Evolutionary conservation across 2,329 filamentous ascomycete genomes (phyloP).

Genomic region (Monilinia fructigena): DNA sequence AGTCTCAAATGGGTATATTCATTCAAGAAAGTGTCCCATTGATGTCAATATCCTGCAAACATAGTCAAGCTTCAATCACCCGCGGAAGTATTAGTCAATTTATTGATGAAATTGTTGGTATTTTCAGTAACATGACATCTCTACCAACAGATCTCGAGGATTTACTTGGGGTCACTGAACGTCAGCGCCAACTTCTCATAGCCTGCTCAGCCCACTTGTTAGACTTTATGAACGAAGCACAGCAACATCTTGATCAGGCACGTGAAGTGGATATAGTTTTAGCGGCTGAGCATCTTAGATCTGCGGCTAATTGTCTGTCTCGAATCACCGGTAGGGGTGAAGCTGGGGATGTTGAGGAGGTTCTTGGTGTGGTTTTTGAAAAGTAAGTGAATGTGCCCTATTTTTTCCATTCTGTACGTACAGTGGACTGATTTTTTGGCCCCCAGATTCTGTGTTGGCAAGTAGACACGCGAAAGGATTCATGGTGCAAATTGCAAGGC

Average conservation of each 20-base stretch:
- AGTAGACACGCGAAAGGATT: constrained; percentile 27
- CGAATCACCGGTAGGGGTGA: constrained; percentile 85
- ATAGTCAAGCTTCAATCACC: constrained; percentile 49
- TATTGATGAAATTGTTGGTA: constrained; percentile 56
- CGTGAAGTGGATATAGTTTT: constrained; percentile 77
- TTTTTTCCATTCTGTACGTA: background rate
- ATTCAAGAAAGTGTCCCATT: constrained; percentile 43
- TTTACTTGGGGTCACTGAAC: constrained; percentile 84
- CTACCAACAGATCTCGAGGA: constrained; percentile 74
- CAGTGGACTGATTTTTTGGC: constrained; percentile 19
- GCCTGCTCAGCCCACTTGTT: constrained; percentile 71
- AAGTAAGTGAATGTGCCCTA: constrained; percentile 56
- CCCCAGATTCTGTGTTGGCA: constrained; percentile 38
- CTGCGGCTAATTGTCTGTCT: constrained; percentile 76
- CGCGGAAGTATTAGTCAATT: constrained; percentile 51
- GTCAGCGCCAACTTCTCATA: constrained; percentile 78
- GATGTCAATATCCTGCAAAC: constrained; percentile 70
- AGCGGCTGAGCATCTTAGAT: constrained; percentile 83
- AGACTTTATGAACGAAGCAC: constrained; percentile 65
- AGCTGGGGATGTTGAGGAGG: constrained; percentile 87
- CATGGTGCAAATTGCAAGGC: background rate
- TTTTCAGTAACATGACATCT: constrained; percentile 70
- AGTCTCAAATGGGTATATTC: constrained; percentile 39
- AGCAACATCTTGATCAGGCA: constrained; percentile 31
- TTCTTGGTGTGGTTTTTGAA: constrained; percentile 94